These are phyloP conservation scores for Fremontodendron californicum DNA, from an alignment of 345 rosid species.

Conservation along the genomic window DNA sequence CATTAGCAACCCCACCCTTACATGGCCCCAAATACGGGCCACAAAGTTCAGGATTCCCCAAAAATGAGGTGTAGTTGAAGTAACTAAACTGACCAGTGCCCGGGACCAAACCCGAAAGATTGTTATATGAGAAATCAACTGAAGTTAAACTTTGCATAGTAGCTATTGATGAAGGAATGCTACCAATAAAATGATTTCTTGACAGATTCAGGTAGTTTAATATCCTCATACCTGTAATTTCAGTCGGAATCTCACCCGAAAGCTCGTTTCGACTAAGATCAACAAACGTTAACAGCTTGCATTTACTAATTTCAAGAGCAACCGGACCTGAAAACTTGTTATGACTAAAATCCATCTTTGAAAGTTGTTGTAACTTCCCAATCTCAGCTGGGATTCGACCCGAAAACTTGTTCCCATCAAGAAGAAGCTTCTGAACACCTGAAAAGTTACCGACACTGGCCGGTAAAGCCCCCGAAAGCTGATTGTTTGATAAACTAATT, in stretches of 20 bases:
- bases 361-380: slow-evolving; percentile 73
- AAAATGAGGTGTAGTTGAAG: slow-evolving; percentile 84
- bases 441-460: slow-evolving; percentile 67
- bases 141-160: slow-evolving; percentile 90
- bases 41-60: slow-evolving; percentile 74
- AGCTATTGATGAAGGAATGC: slow-evolving; percentile 67
- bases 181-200: slow-evolving; percentile 66
- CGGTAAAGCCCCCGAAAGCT: slow-evolving; percentile 71
- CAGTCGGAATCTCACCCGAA: slow-evolving; percentile 72
- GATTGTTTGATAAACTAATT: slow-evolving; percentile 73
- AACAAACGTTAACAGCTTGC: slow-evolving; percentile 73
- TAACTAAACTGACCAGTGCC: slow-evolving; percentile 85
- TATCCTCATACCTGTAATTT: slow-evolving; percentile 75
- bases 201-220: slow-evolving; percentile 81
- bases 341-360: slow-evolving; percentile 75
- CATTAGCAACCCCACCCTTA: slow-evolving; percentile 50
- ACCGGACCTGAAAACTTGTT: slow-evolving; percentile 65
- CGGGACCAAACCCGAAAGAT: slow-evolving; percentile 88
- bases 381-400: slow-evolving; percentile 73
- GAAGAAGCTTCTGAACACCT: slow-evolving; percentile 80
- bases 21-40: slow-evolving; percentile 89
- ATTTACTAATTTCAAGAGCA: slow-evolving; percentile 65
- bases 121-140: slow-evolving; percentile 86
- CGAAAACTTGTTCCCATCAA: slow-evolving; percentile 75
- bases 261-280: slow-evolving; percentile 82